Evolutionary conservation across 2,329 filamentous ascomycete genomes (phyloP), one percentile per base, ranked within the genome.

Genomic region (Talaromyces verruculosus): DNA sequence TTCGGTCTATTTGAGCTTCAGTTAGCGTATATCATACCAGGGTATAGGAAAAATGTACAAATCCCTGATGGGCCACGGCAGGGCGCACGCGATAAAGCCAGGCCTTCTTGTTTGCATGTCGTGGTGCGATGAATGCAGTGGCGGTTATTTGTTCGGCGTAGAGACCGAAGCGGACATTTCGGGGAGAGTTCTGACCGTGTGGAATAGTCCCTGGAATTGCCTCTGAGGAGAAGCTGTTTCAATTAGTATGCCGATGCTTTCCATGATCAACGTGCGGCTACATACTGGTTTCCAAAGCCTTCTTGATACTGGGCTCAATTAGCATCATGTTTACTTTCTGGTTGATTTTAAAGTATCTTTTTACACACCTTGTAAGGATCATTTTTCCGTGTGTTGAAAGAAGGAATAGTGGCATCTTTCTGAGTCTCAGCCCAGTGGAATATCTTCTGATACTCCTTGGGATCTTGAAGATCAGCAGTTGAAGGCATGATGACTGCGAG

Each of bases 381-480:
- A 68, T 85, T 87, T 75, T 75, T 84, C 73, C 80, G 81, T 67
- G 78, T 81, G 3, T 76, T 79, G 69, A 87, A 87, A 0, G 84
- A 85, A 11, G 84, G 85, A 30, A 87, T 81, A 0, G 78, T 71
- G 0, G 82, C 85, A 71, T 87, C 80, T 71, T 86, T 81, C 69
- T 87, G 85, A n/a, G 85, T 87, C 71, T 86, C 84, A 0, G 84
- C 85, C 85, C 85, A 87, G 71, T 84, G 83, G 67, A 84, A 84
- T 70, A 84, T 82, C 61, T 82, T 81, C 63, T 84, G 81, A 68
- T 84, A 84, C 51, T 84, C 81, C 49, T 73, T 43, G 55, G 75
- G 72, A 62, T 75, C 72, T 1, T 73, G 65, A 8, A 74, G 66
- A 2, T 67, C 67, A 30, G 66, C 69, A 59, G 69, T 71, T 10